Evolutionary conservation across 2,329 filamentous ascomycete genomes (phyloP).

Genomic region (Bisporella sp.): DNA sequence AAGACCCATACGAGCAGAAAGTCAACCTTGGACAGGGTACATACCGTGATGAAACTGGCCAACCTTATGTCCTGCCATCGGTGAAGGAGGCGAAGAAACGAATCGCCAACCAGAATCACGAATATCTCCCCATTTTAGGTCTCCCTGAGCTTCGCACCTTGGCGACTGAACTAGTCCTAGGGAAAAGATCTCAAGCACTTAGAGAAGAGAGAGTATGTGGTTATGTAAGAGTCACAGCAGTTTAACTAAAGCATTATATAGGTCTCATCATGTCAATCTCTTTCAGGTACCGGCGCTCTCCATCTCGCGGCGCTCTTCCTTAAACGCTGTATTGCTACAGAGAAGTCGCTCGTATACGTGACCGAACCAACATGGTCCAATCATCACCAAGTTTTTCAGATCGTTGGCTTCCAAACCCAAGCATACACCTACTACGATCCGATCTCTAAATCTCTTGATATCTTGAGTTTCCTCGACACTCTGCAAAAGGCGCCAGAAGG

Average conservation of each 20-base stretch:
- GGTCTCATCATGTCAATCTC: slow-evolving; percentile 31
- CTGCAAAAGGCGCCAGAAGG: slow-evolving; percentile 22
- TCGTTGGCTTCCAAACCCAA: slow-evolving; percentile 27
- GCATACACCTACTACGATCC: slow-evolving; percentile 29
- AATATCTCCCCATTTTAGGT: slow-evolving; percentile 33
- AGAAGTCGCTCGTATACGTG: slow-evolving; percentile 28
- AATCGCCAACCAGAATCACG: slow-evolving; percentile 22
- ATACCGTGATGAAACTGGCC: slow-evolving; percentile 32
- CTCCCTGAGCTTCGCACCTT: slow-evolving; percentile 27
- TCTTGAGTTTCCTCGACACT: slow-evolving; percentile 23
- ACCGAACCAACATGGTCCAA: slow-evolving; percentile 37
- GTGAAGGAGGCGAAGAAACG: slow-evolving; percentile 24
- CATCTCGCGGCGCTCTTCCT: slow-evolving; percentile 30
- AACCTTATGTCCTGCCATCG: slow-evolving; percentile 33
- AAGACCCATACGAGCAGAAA: slow-evolving; percentile 27
- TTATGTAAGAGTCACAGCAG: not conserved
- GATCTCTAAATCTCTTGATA: slow-evolving; percentile 26
- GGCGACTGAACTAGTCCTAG: slow-evolving; percentile 27
- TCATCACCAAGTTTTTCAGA: slow-evolving; percentile 31
- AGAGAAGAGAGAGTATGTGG: slow-evolving; percentile 24
- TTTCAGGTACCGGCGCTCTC: slow-evolving; percentile 36
- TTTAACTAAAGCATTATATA: slow-evolving; percentile 3
- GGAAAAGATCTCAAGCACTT: slow-evolving; percentile 18
- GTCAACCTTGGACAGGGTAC: slow-evolving; percentile 33
- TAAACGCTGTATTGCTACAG: slow-evolving; percentile 10